phyloP scores from a whole-genome alignment of 768 basidiomycete species.

The Termitomyces sp. region DNA sequence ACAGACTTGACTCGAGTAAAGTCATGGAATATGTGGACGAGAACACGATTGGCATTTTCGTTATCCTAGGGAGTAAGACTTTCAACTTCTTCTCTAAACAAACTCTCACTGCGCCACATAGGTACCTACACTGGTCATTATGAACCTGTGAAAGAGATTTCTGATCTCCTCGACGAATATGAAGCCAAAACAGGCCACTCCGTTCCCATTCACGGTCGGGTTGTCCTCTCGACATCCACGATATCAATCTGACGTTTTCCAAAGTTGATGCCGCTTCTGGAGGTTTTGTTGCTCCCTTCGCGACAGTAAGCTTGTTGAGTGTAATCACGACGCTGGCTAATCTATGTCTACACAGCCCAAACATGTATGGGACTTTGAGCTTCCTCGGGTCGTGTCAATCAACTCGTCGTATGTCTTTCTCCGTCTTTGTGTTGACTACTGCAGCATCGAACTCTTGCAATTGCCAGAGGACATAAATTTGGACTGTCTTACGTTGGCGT shows the following conservation, averaged over 20 bases:
- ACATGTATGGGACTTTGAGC: conserved; percentile 57
- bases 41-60: conserved; percentile 68
- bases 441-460: background rate
- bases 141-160: conserved; percentile 84
- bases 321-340: conserved; percentile 20
- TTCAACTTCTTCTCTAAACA: conserved; percentile 20
- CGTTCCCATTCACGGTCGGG: conserved; percentile 68
- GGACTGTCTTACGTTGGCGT: conserved; percentile 51
- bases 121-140: conserved; percentile 63
- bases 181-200: conserved; percentile 52
- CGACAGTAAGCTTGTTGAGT: conserved; percentile 20
- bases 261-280: conserved; percentile 60
- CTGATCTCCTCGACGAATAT: conserved; percentile 62
- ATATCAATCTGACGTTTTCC: conserved; percentile 29
- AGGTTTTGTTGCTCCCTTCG: conserved; percentile 65
- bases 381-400: conserved; percentile 57
- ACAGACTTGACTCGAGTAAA: conserved; percentile 53
- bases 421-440: background rate
- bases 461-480: conserved; percentile 55
- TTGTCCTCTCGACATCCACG: conserved; percentile 28
- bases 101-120: conserved; percentile 36
- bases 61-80: conserved; percentile 37
- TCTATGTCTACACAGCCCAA: conserved; percentile 34
- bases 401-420: conserved; percentile 39
- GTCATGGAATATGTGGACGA: conserved; percentile 67